Evolutionary conservation across 2,329 filamentous ascomycete genomes (phyloP).

Genomic region (Aureobasidium sp.): DNA sequence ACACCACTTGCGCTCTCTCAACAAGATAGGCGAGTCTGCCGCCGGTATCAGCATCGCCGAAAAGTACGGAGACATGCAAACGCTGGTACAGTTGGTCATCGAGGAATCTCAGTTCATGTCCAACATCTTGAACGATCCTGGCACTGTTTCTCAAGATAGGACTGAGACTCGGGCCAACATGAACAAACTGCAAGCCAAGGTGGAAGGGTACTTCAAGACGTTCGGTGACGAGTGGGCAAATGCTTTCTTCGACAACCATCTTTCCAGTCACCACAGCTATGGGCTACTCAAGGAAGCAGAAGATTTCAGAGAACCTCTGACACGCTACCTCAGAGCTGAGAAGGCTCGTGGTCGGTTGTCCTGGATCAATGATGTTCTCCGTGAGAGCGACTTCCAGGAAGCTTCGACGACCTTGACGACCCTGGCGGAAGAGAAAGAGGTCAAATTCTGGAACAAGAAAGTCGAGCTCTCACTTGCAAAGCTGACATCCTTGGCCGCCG

Average conservation of each 20-base stretch:
- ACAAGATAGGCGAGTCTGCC: conserved; percentile 44
- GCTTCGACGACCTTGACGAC: conserved; percentile 63
- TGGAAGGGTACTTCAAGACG: conserved; percentile 48
- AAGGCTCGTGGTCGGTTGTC: conserved; percentile 66
- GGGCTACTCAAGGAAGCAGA: conserved; percentile 57
- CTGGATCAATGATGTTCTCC: conserved; percentile 89
- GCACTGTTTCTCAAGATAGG: conserved; percentile 19
- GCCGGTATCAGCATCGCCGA: conserved; percentile 54
- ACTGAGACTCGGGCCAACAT: conserved; percentile 35
- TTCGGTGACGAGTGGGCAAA: conserved; percentile 61
- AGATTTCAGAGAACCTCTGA: conserved; percentile 62
- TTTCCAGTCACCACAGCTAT: conserved; percentile 13
- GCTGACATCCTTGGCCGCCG: conserved; percentile 58
- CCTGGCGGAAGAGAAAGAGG: conserved; percentile 62
- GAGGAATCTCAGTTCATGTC: conserved; percentile 34
- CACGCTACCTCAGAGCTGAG: conserved; percentile 65
- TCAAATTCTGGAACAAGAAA: conserved; percentile 84
- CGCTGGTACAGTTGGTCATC: conserved; percentile 46
- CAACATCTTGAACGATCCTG: conserved; percentile 28
- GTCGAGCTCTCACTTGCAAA: conserved; percentile 87
- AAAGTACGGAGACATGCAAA: conserved; percentile 53
- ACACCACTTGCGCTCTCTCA: conserved; percentile 33
- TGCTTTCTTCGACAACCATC: conserved; percentile 64
- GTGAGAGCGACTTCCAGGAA: conserved; percentile 63
- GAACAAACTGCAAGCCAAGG: conserved; percentile 31